Base-by-base conservation (phyloP, 345 rosid genomes). In the Murraya koenigii region DNA sequence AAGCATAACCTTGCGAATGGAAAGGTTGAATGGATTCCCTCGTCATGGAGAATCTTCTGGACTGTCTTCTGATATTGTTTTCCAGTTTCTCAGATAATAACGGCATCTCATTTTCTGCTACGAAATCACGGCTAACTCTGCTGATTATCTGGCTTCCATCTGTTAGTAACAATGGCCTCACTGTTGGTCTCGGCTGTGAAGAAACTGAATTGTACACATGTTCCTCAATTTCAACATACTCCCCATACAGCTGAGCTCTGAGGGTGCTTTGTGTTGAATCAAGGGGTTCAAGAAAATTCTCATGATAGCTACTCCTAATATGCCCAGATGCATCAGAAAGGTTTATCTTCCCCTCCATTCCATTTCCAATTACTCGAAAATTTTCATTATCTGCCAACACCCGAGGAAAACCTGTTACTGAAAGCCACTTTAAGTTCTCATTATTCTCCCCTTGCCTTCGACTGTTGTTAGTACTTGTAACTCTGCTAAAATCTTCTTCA, bases 151-250 rank as follows among this genome's bases (percentile, higher is more conserved):
- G 35, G 33, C 49, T 58, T 20, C 81, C 82, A 72, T 78, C 79
- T 17, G 84, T 70, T 22, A 81, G 55, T 38, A 71, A 36, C 69
- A 79, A 54, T 11, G 83, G 83, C 74, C 75, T 67, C 64, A 55
- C 59, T 2, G 54, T 66, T 3, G 74, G 71, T 38, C 23, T 58
- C 5, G 35, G 6, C 65, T 79, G 59, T 9, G 74, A 68, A n/a
- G 77, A 11, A 30, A 70, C 22, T 55, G 76, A 54, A 66, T 56
- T 52, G 58, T 49, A 26, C 23, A n/a, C 78, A 55, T 76, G 69
- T 54, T 80, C 74, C 75, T 80, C 76, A 59, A 66, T 60, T 62
- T 75, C 52, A 17, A 20, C 69, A 8, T 33, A 68, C 44, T 58
- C 79, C 6, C 44, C 66, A 54, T 39, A 22, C 58, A 79, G 39